phyloP scores from a whole-genome alignment of 495 filamentous ascomycete species.

The Staphylotrichum longicolle region DNA sequence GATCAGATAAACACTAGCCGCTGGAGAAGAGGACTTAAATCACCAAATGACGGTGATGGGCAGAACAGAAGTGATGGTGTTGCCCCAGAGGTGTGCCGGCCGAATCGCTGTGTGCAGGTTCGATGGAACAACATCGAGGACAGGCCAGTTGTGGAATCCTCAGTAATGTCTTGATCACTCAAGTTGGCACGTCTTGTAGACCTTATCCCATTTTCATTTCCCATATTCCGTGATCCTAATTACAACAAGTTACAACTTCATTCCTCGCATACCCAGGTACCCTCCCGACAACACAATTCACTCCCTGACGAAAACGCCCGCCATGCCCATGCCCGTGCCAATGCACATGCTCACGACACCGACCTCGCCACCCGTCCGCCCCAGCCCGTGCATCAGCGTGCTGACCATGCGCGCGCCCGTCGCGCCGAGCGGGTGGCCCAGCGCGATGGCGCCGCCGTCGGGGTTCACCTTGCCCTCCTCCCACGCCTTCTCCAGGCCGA shows the following conservation, averaged over 20 bases:
- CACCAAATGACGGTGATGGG: too few relatives aligned
- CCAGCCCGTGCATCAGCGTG: constrained; percentile 66
- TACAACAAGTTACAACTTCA: too few relatives aligned
- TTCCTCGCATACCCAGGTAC: too few relatives aligned
- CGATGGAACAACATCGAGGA: too few relatives aligned
- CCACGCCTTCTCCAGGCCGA: constrained; percentile 63
- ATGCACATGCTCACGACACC: constrained; percentile 86
- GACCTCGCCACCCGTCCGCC: constrained; percentile 57
- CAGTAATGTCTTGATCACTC: too few relatives aligned
- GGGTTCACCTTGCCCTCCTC: constrained; percentile 74
- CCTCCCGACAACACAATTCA: constrained; percentile 36
- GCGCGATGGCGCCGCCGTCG: constrained; percentile 88
- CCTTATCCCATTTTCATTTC: background rate
- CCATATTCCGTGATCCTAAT: too few relatives aligned
- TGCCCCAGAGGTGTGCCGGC: too few relatives aligned
- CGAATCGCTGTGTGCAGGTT: too few relatives aligned
- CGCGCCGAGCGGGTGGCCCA: constrained; percentile 90
- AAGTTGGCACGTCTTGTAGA: background rate
- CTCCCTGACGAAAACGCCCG: constrained; percentile 79
- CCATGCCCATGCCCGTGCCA: constrained; percentile 70
- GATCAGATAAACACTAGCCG: too few relatives aligned
- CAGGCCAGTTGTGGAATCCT: too few relatives aligned
- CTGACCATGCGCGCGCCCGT: constrained; percentile 82
- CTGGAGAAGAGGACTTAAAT: too few relatives aligned
- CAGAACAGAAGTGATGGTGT: too few relatives aligned